Evolutionary conservation across 805 yeast genomes (phyloP).

Genomic region (Candida morakotiae): DNA sequence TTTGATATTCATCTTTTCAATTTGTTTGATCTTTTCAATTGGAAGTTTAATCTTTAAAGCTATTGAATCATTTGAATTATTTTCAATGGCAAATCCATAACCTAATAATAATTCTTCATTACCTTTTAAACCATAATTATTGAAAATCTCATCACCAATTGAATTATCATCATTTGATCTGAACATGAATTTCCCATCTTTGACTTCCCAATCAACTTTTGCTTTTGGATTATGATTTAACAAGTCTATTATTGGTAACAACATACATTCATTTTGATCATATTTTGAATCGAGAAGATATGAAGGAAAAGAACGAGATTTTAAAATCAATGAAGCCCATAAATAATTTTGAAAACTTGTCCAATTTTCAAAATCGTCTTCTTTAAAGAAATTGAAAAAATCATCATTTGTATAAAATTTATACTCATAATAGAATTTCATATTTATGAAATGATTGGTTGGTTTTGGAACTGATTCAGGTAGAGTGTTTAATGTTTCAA

Average conservation of each 20-base stretch:
- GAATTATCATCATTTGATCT: slow-evolving; percentile 23
- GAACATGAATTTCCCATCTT: slow-evolving; percentile 35
- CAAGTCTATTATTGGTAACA: slow-evolving; percentile 75
- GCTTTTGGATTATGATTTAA: slow-evolving; percentile 66
- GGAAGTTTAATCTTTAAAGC: slow-evolving; percentile 60
- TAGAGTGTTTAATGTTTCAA: slow-evolving; percentile 28
- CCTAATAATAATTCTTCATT: slow-evolving; percentile 78
- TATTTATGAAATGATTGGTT: slow-evolving; percentile 30
- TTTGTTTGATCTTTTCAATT: slow-evolving; percentile 21
- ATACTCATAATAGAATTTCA: slow-evolving; percentile 42
- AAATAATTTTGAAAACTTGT: slow-evolving; percentile 61
- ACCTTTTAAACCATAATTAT: slow-evolving; percentile 85
- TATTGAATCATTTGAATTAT: slow-evolving; percentile 55
- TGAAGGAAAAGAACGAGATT: slow-evolving; percentile 80
- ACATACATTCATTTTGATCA: slow-evolving; percentile 52
- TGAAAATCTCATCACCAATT: slow-evolving; percentile 54
- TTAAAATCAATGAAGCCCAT: slow-evolving; percentile 71
- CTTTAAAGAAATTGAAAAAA: slow-evolving; percentile 22
- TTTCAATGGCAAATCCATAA: slow-evolving; percentile 69
- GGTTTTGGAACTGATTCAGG: slow-evolving; percentile 31
- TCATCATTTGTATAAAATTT: slow-evolving; percentile 37
- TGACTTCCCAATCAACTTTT: slow-evolving; percentile 59
- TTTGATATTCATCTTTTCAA: slow-evolving; percentile 33
- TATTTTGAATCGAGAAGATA: slow-evolving; percentile 44
- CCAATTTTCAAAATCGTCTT: slow-evolving; percentile 43